A percentile compares a stretch with the other conserved stretches of the same genome.
These are phyloP conservation scores for Tephrocybe rancida DNA, from an alignment of 768 basidiomycete genomes.

Conservation along the genomic window DNA sequence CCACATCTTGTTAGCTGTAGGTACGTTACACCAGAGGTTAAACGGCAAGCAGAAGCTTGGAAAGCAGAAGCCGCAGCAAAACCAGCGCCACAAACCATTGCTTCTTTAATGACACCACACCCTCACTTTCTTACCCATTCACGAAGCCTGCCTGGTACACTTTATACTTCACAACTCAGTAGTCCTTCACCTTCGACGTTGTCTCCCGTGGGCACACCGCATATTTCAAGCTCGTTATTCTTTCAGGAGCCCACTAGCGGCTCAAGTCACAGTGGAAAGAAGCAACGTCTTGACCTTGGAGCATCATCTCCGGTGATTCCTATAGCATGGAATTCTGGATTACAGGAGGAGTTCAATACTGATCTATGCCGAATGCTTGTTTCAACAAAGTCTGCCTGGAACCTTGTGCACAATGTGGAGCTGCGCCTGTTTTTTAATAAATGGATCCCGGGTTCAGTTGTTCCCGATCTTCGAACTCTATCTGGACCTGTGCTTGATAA, in stretches of 20 bases:
- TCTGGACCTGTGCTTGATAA: conserved; percentile 18
- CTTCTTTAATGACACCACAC: neutral
- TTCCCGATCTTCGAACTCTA: conserved; percentile 17
- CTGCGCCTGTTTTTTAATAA: conserved; percentile 18
- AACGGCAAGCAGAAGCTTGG: neutral
- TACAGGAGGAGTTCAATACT: conserved; percentile 16
- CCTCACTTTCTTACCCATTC: too few species aligned
- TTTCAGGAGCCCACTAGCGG: neutral
- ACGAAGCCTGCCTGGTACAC: too few species aligned
- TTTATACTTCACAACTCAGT: too few species aligned
- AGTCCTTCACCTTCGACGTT: too few species aligned
- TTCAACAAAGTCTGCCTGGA: conserved; percentile 20
- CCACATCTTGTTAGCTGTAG: conserved; percentile 14
- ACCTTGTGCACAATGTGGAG: conserved; percentile 19
- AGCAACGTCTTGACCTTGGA: neutral
- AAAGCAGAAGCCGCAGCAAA: neutral
- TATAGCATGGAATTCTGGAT: conserved; percentile 1
- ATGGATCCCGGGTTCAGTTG: conserved; percentile 21
- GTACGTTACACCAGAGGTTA: conserved; percentile 8
- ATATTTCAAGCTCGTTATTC: neutral
- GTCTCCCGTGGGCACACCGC: too few species aligned
- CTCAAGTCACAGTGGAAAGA: neutral
- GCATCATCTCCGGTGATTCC: neutral
- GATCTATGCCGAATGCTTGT: conserved; percentile 21
- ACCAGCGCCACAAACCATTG: neutral